Conservation (phyloP, 495 filamentous ascomycete genomes). For the Elasticomyces elasticus region DNA sequence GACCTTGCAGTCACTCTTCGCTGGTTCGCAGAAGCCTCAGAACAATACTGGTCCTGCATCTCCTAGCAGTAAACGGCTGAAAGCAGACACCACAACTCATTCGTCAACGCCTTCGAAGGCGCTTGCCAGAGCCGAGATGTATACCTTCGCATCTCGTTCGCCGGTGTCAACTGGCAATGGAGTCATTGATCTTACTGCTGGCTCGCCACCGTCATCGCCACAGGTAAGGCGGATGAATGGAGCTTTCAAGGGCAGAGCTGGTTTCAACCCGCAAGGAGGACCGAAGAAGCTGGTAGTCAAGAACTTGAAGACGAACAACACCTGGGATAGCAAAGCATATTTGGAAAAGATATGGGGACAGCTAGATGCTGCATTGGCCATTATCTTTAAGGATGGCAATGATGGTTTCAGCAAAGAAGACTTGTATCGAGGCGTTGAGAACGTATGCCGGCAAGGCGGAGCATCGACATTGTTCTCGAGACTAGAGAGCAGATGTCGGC, state of each 20-base stretch:
- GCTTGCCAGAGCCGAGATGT: constrained; percentile 22
- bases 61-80: constrained; percentile 21
- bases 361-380: constrained; percentile 58
- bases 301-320: constrained; percentile 58
- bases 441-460: constrained; percentile 67
- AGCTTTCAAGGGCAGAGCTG: constrained; percentile 11
- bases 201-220: constrained; percentile 13
- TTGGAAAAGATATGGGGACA: constrained; percentile 61
- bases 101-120: constrained; percentile 11
- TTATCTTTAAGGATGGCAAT: constrained; percentile 51
- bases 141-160: constrained; percentile 19
- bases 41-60: neutral
- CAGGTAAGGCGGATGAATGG: constrained; percentile 14
- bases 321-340: constrained; percentile 55
- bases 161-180: constrained; percentile 9
- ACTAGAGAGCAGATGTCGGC: constrained; percentile 53
- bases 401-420: constrained; percentile 65
- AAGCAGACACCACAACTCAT: constrained; percentile 4
- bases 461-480: constrained; percentile 54
- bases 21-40: constrained; percentile 13
- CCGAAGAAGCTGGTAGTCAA: constrained; percentile 80
- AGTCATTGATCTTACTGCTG: constrained; percentile 22
- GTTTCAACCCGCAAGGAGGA: constrained; percentile 48
- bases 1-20: constrained; percentile 13
- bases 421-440: constrained; percentile 82